Conservation (phyloP, 805 yeast species). For the Cyberlindnera veronae region DNA sequence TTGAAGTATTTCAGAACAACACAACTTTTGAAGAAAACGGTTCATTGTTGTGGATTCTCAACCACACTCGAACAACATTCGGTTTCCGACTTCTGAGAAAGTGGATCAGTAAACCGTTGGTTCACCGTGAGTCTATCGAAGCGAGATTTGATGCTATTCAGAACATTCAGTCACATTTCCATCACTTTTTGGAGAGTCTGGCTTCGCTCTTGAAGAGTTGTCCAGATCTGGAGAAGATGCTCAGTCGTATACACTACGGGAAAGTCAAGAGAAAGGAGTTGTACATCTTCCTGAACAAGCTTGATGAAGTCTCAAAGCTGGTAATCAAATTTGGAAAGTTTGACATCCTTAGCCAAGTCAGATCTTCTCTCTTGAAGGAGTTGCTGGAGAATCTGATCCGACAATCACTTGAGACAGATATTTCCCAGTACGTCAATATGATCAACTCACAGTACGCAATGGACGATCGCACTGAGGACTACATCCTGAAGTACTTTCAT, state of each 20-base stretch:
- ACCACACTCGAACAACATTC: slow-evolving; percentile 74
- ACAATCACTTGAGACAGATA: slow-evolving; percentile 29
- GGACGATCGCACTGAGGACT: slow-evolving; percentile 47
- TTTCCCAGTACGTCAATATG: slow-evolving; percentile 41
- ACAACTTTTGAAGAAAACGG: slow-evolving; percentile 60
- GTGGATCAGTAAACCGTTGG: slow-evolving; percentile 78
- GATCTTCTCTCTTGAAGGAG: slow-evolving; percentile 34
- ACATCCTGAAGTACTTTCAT: slow-evolving; percentile 42
- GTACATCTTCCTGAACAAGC: slow-evolving; percentile 45
- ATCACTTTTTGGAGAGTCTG: slow-evolving; percentile 35
- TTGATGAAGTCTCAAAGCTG: slow-evolving; percentile 31
- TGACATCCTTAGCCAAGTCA: slow-evolving; percentile 23
- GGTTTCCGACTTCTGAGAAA: slow-evolving; percentile 63
- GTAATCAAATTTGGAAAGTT: slow-evolving; percentile 29
- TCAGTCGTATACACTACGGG: slow-evolving; percentile 58
- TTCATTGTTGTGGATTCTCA: slow-evolving; percentile 72
- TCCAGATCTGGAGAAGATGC: slow-evolving; percentile 57
- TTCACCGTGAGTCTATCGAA: slow-evolving; percentile 48
- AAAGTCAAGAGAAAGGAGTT: slow-evolving; percentile 58
- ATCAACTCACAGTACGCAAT: slow-evolving; percentile 48
- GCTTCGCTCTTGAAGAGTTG: slow-evolving; percentile 31
- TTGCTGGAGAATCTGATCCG: slow-evolving; percentile 38
- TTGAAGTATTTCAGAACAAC: slow-evolving; percentile 71
- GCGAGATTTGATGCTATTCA: slow-evolving; percentile 62
- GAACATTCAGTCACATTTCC: slow-evolving; percentile 40